These are phyloP conservation scores for Gigaspora rosea DNA, from an alignment of 192 early-diverging fungal species.

Conservation along the genomic window DNA sequence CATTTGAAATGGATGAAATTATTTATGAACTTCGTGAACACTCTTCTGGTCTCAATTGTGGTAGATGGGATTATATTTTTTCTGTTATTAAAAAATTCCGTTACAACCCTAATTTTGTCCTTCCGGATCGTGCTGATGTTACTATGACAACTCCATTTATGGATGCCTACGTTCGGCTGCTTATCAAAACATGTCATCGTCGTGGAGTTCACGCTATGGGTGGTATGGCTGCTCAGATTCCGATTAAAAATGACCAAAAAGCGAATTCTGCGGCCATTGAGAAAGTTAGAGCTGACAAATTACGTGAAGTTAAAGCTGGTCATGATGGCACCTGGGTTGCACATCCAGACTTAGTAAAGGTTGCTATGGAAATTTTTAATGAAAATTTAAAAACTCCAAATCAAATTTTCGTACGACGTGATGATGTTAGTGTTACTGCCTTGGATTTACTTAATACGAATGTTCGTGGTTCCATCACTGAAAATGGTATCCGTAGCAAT, in stretches of 20 bases:
- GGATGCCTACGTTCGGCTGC: conserved; percentile 95
- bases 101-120: conserved; percentile 78
- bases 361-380: conserved; percentile 90
- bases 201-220: conserved; percentile 99
- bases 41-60: conserved; percentile 98
- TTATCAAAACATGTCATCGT: conserved; percentile 98
- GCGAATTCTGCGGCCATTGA: conserved; percentile 90
- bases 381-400: conserved; percentile 95
- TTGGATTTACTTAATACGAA: conserved; percentile 82
- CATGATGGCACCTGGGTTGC: conserved; percentile 98
- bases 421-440: conserved; percentile 84
- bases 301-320: conserved; percentile 92
- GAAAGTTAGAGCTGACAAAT: conserved; percentile 95
- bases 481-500: conserved; percentile 89
- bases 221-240: conserved; percentile 99
- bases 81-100: conserved; percentile 98
- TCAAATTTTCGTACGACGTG: conserved; percentile 91
- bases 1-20: conserved; percentile 99
- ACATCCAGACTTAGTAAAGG: conserved; percentile 91
- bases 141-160: conserved; percentile 97
- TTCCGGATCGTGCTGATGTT: conserved; percentile 90
- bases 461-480: conserved; percentile 78
- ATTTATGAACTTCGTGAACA: conserved; percentile 99
- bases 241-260: conserved; percentile 89
- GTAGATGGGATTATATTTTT: conserved; percentile 99